phyloP scores from a whole-genome alignment of 768 basidiomycete genomes.

The Hemileccinum impolitum region DNA sequence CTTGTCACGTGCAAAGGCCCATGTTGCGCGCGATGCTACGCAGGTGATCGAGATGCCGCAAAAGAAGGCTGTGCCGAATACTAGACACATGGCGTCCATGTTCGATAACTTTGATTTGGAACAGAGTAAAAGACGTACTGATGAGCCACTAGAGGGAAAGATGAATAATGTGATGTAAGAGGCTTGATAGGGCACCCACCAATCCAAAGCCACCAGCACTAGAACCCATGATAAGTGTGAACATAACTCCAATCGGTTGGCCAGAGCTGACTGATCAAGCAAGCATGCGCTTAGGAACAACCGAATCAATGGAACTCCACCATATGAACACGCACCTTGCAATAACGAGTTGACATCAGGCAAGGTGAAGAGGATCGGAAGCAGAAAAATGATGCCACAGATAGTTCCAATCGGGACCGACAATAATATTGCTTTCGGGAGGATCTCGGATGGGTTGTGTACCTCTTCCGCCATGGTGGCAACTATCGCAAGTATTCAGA shows the following conservation, averaged over 20 bases:
- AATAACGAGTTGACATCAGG: conserved; percentile 54
- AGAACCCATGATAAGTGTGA: conserved; percentile 59
- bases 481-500: conserved; percentile 33
- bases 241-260: conserved; percentile 63
- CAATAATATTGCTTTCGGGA: conserved; percentile 54
- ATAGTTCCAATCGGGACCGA: conserved; percentile 52
- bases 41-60: conserved; percentile 65
- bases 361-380: conserved; percentile 64
- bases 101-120: background rate
- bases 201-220: conserved; percentile 60
- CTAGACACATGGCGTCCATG: conserved; percentile 17
- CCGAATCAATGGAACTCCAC: background rate
- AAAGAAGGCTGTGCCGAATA: conserved; percentile 56
- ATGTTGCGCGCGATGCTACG: conserved; percentile 65
- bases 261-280: conserved; percentile 55
- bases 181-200: conserved; percentile 29
- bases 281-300: conserved; percentile 1
- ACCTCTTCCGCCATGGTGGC: conserved; percentile 70
- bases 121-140: conserved; percentile 24
- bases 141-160: conserved; percentile 37
- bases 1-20: conserved; percentile 68
- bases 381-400: conserved; percentile 50
- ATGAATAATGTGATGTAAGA: background rate
- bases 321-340: conserved; percentile 36
- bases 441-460: conserved; percentile 49